These are phyloP conservation scores for Cardiospermum halicacabum DNA, from an alignment of 345 rosid genomes.

Conservation along the genomic window DNA sequence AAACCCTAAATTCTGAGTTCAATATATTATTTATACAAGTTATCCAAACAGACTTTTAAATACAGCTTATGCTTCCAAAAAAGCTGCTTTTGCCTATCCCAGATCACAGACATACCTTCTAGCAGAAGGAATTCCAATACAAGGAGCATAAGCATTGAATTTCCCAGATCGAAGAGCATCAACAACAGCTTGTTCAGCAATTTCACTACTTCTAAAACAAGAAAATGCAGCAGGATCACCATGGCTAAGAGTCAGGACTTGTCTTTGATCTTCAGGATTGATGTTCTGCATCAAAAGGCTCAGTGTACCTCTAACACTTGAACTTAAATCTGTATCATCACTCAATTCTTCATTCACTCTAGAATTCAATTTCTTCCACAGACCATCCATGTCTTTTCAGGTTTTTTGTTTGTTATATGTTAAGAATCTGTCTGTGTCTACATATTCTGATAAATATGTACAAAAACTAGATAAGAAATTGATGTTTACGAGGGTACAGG, in stretches of 20 bases:
- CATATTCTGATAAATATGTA: too few species aligned
- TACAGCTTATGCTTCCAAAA: too few species aligned
- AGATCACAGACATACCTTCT: conserved; percentile 30
- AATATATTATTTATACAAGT: too few species aligned
- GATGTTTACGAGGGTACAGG: too few species aligned
- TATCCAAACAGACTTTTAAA: too few species aligned
- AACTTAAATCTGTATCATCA: not conserved
- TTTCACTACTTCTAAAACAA: conserved; percentile 25
- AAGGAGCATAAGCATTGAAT: conserved; percentile 32
- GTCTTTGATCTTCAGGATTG: conserved; percentile 22
- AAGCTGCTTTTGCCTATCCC: too few species aligned
- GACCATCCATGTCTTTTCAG: not conserved
- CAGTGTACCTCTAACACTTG: conserved; percentile 27
- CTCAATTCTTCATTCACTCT: conserved; percentile 16
- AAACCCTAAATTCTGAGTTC: too few species aligned
- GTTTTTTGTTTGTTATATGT: not conserved
- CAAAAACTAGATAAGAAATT: too few species aligned
- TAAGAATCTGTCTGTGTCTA: too few species aligned
- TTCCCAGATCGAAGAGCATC: conserved; percentile 34
- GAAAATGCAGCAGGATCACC: conserved; percentile 49
- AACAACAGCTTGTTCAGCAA: conserved; percentile 33
- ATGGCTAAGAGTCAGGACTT: conserved; percentile 34
- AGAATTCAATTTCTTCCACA: conserved; percentile 13
- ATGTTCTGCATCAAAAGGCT: conserved; percentile 22
- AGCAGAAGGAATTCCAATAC: conserved; percentile 41